Base-by-base conservation (phyloP, 2,329 filamentous ascomycete genomes). In the Lojkania enalia region DNA sequence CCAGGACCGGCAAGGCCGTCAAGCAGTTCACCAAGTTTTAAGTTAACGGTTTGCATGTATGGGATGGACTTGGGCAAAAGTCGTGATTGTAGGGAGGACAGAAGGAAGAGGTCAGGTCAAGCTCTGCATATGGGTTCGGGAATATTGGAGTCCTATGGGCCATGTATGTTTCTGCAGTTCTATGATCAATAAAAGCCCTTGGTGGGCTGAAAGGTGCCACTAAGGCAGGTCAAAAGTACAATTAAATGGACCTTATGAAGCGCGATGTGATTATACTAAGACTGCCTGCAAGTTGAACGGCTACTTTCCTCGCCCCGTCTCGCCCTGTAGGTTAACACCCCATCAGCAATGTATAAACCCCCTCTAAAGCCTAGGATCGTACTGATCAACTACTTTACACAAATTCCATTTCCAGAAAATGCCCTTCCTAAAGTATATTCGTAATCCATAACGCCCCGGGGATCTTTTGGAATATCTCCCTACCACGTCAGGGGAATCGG, bases 21-120 rank as follows among this genome's bases (percentile, higher is more conserved):
- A 99, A 99, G 90, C 78, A 85, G 77, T 99, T 99, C 86, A 82
- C 77, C 83, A 99, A 99, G 85, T 99, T 99, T 84, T 99, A 96
- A 86, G 60, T 56, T 56, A 44, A 19, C 33, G 15, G 15, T 53
- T 54, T 48, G 47, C 50, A 60, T 59, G 51, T 56, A 56, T 33
- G 20, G 36, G 6, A 39, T 45, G 30, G 41, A 42, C 18, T 20
- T 32, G 49, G 51, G 55, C 57, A 52, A 49, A 44, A 63, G 53
- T 35, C 52, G 54, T 52, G 54, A 50, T 53, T 51, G 52, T 51
- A 54, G 57, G 50, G 41, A 54, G 54, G 49, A 50, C 49, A 52
- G 52, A 57, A 60, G 57, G 51, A 58, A 60, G 54, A 65, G 61
- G 56, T 44, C 62, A 57, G 61, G 59, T 60, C 60, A 64, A 56